These are phyloP conservation scores for Termitomyces sp. DNA, from an alignment of 768 basidiomycete genomes.

Conservation along the genomic window DNA sequence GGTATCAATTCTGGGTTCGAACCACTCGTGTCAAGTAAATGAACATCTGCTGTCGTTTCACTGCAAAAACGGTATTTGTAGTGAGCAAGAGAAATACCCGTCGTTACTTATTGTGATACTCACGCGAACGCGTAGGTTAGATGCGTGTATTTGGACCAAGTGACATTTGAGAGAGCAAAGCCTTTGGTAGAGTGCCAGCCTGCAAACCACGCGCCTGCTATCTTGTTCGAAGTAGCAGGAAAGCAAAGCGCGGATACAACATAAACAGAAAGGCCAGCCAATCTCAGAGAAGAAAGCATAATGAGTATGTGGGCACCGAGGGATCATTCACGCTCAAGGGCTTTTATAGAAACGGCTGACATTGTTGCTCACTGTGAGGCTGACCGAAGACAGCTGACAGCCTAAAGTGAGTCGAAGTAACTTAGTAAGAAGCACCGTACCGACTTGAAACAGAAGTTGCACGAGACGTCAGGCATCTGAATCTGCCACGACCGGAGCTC, in stretches of 20 bases:
- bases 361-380: background rate
- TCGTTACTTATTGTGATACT: constrained; percentile 20
- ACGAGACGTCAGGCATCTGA: background rate
- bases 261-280: constrained; percentile 5
- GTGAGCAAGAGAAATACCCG: background rate
- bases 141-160: constrained; percentile 64
- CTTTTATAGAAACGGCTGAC: constrained; percentile 2
- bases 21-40: constrained; percentile 27
- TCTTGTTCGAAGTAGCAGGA: constrained; percentile 12
- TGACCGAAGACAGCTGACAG: constrained; percentile 1
- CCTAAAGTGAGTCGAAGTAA: background rate
- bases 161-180: constrained; percentile 48
- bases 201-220: constrained; percentile 61
- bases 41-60: constrained; percentile 32
- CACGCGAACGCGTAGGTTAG: constrained; percentile 70
- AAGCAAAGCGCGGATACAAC: constrained; percentile 10
- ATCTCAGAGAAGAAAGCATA: constrained; percentile 6
- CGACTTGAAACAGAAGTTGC: background rate
- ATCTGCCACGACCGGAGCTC: background rate
- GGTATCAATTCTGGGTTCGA: constrained; percentile 49
- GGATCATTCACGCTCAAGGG: background rate
- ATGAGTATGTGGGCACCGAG: background rate
- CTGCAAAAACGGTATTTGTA: constrained; percentile 14
- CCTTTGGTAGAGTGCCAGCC: constrained; percentile 52
- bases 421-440: background rate